Percentiles rank a stretch among this genome's conserved stretches.
Conservation (phyloP, 352 stramenopile species). For the Phytophthora palmivora region DNA sequence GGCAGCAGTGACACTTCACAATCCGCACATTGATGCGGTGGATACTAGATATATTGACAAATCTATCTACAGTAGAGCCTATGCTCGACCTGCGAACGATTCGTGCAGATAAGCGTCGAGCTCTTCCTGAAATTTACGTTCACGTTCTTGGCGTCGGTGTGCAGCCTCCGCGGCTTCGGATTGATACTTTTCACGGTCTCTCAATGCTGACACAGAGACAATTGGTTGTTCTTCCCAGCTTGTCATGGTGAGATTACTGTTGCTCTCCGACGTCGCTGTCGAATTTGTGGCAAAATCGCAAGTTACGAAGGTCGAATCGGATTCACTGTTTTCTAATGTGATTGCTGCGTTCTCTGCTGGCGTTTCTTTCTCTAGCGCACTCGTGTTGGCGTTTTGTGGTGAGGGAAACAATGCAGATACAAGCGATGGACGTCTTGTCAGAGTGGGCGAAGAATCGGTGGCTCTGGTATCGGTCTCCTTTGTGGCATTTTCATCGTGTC, state of each 20-base stretch:
- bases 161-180: conserved; percentile 39
- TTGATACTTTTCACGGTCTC: conserved; percentile 33
- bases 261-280: conserved; percentile 1
- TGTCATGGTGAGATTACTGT: conserved; percentile 9
- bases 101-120: conserved; percentile 50
- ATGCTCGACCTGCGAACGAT: conserved; percentile 30
- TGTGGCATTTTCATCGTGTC: not conserved
- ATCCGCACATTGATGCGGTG: conserved; percentile 12
- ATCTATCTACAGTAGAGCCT: conserved; percentile 5
- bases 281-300: not conserved
- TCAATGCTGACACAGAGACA: conserved; percentile 45
- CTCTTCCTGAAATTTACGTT: conserved; percentile 64
- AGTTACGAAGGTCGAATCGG: conserved; percentile 8
- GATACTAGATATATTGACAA: conserved; percentile 33
- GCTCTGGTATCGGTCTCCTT: conserved; percentile 1
- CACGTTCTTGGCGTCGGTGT: conserved; percentile 47
- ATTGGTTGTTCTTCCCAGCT: conserved; percentile 66
- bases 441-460: not conserved
- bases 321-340: not conserved
- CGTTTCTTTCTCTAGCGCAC: conserved; percentile 18
- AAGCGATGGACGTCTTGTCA: conserved; percentile 22
- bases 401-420: conserved; percentile 22
- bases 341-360: not conserved
- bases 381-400: not conserved
- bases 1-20: conserved; percentile 29